phyloP scores from a whole-genome alignment of 495 filamentous ascomycete genomes.

The Aspergillus campestris region DNA sequence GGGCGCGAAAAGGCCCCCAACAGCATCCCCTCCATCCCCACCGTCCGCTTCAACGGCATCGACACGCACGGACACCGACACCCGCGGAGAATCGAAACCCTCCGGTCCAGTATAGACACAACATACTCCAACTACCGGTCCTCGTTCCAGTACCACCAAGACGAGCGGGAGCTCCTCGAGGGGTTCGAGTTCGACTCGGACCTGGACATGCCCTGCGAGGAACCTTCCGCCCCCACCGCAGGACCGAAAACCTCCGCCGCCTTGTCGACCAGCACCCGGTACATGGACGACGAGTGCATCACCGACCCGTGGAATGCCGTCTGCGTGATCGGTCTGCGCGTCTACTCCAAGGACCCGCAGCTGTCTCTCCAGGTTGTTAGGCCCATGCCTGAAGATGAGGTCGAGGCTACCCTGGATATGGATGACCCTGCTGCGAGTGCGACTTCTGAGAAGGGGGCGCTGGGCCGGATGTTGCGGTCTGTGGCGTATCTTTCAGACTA shows the following conservation, averaged over 20 bases:
- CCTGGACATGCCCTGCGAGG: conserved; percentile 36
- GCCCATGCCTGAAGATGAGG: conserved; percentile 44
- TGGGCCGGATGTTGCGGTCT: not conserved
- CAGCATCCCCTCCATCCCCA: conserved; percentile 20
- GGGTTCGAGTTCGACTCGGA: conserved; percentile 43
- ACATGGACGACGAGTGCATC: conserved; percentile 3
- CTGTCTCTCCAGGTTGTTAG: conserved; percentile 46
- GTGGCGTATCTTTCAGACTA: no score
- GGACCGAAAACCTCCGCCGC: not conserved
- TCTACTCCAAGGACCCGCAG: conserved; percentile 56
- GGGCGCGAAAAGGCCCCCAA: conserved; percentile 7
- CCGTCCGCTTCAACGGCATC: conserved; percentile 24
- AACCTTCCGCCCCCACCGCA: conserved; percentile 8
- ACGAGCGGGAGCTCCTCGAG: conserved; percentile 27
- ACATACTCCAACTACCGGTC: conserved; percentile 13
- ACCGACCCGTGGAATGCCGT: conserved; percentile 79
- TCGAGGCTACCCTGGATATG: conserved; percentile 40
- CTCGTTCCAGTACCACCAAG: conserved; percentile 10
- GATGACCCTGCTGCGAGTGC: conserved; percentile 45
- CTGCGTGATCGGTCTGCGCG: conserved; percentile 66
- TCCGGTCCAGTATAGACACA: conserved; percentile 22
- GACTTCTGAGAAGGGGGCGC: conserved; percentile 22
- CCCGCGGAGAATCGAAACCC: conserved; percentile 12
- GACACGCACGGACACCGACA: conserved; percentile 9
- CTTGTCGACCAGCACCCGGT: conserved; percentile 2